phyloP scores from a whole-genome alignment of 495 filamentous ascomycete genomes.

The Lasiosphaeria miniovina region DNA sequence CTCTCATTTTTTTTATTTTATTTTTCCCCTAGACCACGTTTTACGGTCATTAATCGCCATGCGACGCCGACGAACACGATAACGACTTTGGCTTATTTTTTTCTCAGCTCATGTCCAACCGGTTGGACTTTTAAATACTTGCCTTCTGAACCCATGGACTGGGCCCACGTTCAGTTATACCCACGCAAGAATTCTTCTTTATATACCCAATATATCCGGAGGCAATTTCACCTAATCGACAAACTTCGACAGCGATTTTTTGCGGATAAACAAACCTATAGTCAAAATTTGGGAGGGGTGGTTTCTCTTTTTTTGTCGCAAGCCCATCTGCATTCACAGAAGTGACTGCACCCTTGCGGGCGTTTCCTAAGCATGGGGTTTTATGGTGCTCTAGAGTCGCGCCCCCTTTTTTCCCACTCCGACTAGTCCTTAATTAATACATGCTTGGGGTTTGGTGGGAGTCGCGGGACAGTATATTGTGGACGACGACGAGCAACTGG shows the following conservation, averaged over 20 bases:
- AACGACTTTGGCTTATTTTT: neutral
- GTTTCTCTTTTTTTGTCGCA: too few species aligned
- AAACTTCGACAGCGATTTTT: neutral
- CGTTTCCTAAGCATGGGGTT: too few species aligned
- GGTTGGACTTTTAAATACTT: conserved; percentile 1
- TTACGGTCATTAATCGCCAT: neutral
- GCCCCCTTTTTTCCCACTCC: too few species aligned
- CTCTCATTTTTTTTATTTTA: neutral
- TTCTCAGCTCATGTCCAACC: neutral
- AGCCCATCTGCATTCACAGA: too few species aligned
- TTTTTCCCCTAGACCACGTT: neutral
- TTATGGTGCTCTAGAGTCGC: too few species aligned
- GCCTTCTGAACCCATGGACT: conserved; percentile 4
- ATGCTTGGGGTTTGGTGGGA: too few species aligned
- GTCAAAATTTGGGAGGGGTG: neutral
- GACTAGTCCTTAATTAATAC: too few species aligned
- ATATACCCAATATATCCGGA: conserved; percentile 16
- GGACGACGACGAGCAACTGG: too few species aligned
- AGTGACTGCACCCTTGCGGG: too few species aligned
- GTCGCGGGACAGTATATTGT: too few species aligned
- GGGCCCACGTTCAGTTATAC: conserved; percentile 1
- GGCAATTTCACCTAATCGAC: neutral
- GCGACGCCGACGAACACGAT: neutral
- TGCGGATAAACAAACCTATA: neutral
- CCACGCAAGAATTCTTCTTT: conserved; percentile 8